phyloP scores from a whole-genome alignment of 306 rosid species.

The Gastrolobium bilobum region DNA sequence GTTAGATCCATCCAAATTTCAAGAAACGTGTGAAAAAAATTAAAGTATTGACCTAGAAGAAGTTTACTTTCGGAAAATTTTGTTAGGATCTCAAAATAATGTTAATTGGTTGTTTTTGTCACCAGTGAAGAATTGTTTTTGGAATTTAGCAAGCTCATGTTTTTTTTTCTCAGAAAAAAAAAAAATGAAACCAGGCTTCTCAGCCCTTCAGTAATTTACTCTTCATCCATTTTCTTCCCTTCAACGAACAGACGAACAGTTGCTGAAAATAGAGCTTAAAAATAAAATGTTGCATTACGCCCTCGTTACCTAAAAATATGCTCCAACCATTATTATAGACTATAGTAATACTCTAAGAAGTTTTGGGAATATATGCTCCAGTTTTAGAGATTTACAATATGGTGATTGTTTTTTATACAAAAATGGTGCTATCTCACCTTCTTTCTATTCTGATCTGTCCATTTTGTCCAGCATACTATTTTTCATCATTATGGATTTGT shows the following conservation, averaged over 20 bases:
- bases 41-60: background rate
- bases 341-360: background rate
- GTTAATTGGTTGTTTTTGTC: background rate
- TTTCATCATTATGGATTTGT: background rate
- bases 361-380: too few relatives aligned
- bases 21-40: background rate
- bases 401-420: background rate
- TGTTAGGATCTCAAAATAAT: background rate
- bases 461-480: background rate
- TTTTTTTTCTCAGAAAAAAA: background rate
- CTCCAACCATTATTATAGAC: background rate
- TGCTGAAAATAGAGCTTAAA: background rate
- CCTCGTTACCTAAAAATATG: background rate
- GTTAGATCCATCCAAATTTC: background rate
- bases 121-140: background rate
- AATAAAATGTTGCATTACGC: background rate
- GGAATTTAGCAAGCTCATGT: background rate
- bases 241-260: background rate
- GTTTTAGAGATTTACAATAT: background rate
- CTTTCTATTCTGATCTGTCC: conserved; percentile 5
- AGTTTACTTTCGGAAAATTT: too few relatives aligned
- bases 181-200: background rate
- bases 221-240: background rate
- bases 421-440: background rate
- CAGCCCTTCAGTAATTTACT: background rate